Conservation (phyloP, 1,139 yeast species). For the Meyerozyma elateridarum region DNA sequence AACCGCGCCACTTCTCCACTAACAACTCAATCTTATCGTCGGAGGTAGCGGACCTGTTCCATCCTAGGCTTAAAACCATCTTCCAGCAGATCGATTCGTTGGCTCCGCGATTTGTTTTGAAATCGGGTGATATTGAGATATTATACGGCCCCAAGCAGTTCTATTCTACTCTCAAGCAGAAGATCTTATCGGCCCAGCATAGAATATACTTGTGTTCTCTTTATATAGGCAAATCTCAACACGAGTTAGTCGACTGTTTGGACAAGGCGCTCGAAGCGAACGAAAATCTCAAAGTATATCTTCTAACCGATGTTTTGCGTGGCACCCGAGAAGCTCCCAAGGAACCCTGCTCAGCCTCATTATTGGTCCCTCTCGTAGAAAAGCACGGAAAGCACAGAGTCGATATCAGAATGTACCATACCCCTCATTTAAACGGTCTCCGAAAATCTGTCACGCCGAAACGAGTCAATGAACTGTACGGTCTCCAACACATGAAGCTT, state of each 20-base stretch:
- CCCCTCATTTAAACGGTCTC: slow-evolving; percentile 78
- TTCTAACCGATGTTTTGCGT: slow-evolving; percentile 81
- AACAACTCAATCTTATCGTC: slow-evolving; percentile 22
- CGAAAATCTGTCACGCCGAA: slow-evolving; percentile 66
- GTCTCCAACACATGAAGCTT: slow-evolving; percentile 95
- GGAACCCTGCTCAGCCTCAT: slow-evolving; percentile 63
- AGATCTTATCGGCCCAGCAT: slow-evolving; percentile 48
- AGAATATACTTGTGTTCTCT: slow-evolving; percentile 80
- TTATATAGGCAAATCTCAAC: slow-evolving; percentile 79
- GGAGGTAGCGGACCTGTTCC: slow-evolving; percentile 26
- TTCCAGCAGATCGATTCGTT: slow-evolving; percentile 56
- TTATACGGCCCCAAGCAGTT: slow-evolving; percentile 65
- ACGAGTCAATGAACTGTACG: slow-evolving; percentile 85
- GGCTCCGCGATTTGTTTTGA: slow-evolving; percentile 67
- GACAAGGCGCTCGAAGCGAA: slow-evolving; percentile 55
- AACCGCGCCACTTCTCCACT: slow-evolving; percentile 21
- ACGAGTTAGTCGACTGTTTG: slow-evolving; percentile 63
- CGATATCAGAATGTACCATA: slow-evolving; percentile 79
- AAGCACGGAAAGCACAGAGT: slow-evolving; percentile 57
- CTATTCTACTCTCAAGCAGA: slow-evolving; percentile 54
- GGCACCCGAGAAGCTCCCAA: slow-evolving; percentile 92
- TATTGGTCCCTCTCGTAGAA: slow-evolving; percentile 40
- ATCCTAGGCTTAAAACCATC: slow-evolving; percentile 46
- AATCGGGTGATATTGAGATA: slow-evolving; percentile 58
- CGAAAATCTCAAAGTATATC: slow-evolving; percentile 59